Conservation (phyloP, 2,329 filamentous ascomycete genomes). For the Fusarium continuum region DNA sequence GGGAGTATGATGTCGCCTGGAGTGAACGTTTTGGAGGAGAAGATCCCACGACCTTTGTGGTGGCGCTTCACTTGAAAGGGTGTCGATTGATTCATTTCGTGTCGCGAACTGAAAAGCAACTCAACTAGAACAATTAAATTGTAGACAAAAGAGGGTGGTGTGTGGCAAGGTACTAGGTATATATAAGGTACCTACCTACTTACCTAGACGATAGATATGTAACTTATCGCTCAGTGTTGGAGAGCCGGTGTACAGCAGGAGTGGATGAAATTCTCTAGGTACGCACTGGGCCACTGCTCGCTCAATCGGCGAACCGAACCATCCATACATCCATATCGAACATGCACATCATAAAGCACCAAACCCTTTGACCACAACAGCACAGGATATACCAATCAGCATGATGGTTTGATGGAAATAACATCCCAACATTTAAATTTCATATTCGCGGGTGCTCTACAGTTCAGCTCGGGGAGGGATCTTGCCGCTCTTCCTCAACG, state of each 20-base stretch:
- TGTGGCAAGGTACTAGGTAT: no score
- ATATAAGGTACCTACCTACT: no score
- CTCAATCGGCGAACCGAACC: slow-evolving; percentile 9
- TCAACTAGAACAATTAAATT: no score
- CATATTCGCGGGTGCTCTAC: slow-evolving; percentile 37
- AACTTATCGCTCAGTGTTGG: slow-evolving; percentile 9
- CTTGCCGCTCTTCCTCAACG: slow-evolving; percentile 44
- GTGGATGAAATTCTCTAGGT: slow-evolving; percentile 33
- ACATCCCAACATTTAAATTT: no score
- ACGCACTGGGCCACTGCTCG: slow-evolving; percentile 5
- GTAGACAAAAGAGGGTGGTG: not conserved
- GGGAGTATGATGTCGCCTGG: slow-evolving; percentile 58
- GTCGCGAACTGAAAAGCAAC: no score
- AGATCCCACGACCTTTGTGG: slow-evolving; percentile 58
- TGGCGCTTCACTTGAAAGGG: slow-evolving; percentile 43
- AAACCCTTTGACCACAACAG: not conserved
- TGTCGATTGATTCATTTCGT: slow-evolving; percentile 27
- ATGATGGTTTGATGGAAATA: no score
- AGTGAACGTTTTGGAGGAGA: slow-evolving; percentile 53
- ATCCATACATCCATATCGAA: slow-evolving; percentile 1
- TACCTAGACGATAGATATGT: no score
- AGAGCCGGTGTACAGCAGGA: not conserved
- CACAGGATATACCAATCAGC: not conserved
- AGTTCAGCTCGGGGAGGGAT: slow-evolving; percentile 45
- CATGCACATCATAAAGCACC: not conserved